phyloP scores from a whole-genome alignment of 352 stramenopile species.

The Phytopythium montanum region DNA sequence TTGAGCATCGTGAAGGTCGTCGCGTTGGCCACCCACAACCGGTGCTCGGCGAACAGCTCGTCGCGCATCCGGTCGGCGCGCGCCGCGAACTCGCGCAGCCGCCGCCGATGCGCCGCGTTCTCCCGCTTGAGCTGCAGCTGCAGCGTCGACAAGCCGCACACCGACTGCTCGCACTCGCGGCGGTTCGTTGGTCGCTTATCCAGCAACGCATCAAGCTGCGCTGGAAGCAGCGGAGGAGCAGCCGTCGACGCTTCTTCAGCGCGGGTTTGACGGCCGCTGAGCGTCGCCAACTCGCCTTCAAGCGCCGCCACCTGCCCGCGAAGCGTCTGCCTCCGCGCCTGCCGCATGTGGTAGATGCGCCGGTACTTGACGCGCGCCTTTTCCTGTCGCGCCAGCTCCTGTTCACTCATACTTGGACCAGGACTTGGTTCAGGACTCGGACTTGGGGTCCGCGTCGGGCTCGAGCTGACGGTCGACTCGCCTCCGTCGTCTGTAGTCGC shows the following conservation, averaged over 20 bases:
- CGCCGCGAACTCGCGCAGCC: not conserved
- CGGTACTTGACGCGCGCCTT: conserved; percentile 8
- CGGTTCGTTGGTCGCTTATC: not conserved
- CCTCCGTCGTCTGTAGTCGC: not conserved
- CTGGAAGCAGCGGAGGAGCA: not conserved
- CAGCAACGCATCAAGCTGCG: not conserved
- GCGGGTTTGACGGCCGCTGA: not conserved
- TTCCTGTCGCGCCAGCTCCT: conserved; percentile 1
- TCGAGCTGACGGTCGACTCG: not conserved
- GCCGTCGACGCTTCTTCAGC: not conserved
- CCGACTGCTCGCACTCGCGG: not conserved
- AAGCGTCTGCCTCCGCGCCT: conserved; percentile 1
- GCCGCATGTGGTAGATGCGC: conserved; percentile 6
- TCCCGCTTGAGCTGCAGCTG: conserved; percentile 4
- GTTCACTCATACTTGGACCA: not conserved
- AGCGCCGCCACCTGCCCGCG: conserved; percentile 1
- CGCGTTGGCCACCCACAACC: not conserved
- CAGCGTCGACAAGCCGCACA: not conserved
- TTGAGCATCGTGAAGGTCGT: conserved; percentile 3
- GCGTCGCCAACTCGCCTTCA: not conserved
- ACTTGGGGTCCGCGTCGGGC: not conserved
- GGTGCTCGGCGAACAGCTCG: conserved; percentile 6
- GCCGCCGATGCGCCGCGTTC: not conserved
- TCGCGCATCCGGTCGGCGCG: not conserved
- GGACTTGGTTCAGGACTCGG: no score